Evolutionary conservation across 2,329 filamentous ascomycete genomes (phyloP), one percentile per base, ranked within the genome.

Genomic region (Fusarium compactum): DNA sequence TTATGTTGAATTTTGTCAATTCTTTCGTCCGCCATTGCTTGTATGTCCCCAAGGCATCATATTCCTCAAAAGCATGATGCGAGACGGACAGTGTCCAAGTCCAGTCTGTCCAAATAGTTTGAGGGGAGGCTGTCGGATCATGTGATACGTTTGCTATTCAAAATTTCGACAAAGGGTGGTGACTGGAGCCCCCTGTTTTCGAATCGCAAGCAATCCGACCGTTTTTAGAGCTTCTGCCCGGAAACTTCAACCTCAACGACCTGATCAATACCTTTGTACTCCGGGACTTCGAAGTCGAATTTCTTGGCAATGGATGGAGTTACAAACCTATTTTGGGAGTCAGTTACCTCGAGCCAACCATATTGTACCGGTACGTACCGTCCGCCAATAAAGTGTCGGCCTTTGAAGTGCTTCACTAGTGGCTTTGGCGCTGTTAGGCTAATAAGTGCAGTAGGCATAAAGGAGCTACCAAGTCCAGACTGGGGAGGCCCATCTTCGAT

Each of bases 371-470:
- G 74, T 76, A 81, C 85, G 76, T 82, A 92, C 87, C 93, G 85
- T 58, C 96, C 96, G 10, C 96, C 96, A 58, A 99, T 81, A 77
- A 98, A 99, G 83, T 99, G 96, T 48, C 93, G 88, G 2, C 95
- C 96, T 68, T 85, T 89, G 80, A 97, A 99, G 78, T 90, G 89
- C 79, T 91, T 92, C 9, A 94, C 92, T 65, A 97, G 83, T 9
- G 95, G 95, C 82, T 99, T 99, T 5, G 96, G 94, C 12, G 96
- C 96, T 50, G 95, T 97, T 76, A 99, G 83, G 78, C 93, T 97
- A 72, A 99, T 90, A 62, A 99, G 83, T 22, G 91, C 90, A 34
- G 86, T 84, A 70, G 96, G 96, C 82, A 92, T 90, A 77, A 97
- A 98, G 7, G 85, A 89, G 75, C 91, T 91, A 1, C 94, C 95